Percentiles rank a stretch among this genome's conserved stretches.
These are phyloP conservation scores for Lentinula boryana DNA, from an alignment of 768 basidiomycete genomes.

Conservation along the genomic window DNA sequence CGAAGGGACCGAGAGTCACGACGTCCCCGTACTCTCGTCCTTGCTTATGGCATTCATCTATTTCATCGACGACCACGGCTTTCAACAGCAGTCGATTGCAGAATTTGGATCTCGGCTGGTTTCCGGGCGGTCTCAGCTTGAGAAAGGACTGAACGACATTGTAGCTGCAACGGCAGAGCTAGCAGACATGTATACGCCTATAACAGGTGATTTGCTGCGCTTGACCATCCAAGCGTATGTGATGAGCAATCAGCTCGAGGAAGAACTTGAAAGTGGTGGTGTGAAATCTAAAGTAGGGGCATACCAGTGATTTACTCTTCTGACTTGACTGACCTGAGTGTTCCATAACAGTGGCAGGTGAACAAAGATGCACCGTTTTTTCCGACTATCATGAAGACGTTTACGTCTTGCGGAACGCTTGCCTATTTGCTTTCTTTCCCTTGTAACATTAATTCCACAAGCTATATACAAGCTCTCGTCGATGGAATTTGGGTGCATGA, in stretches of 20 bases:
- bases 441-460: background rate
- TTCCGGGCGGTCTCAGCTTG: background rate
- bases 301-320: background rate
- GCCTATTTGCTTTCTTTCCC: conserved; percentile 6
- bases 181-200: background rate
- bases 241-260: conserved; percentile 9
- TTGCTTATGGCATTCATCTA: background rate
- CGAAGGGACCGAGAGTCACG: background rate
- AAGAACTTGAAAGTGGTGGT: background rate
- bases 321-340: background rate
- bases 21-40: background rate
- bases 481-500: conserved; percentile 7
- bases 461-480: conserved; percentile 7
- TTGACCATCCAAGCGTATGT: conserved; percentile 8
- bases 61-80: background rate
- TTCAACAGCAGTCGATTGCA: background rate
- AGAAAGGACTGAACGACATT: background rate
- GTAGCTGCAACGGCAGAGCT: background rate
- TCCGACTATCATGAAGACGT: conserved; percentile 7
- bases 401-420: conserved; percentile 4
- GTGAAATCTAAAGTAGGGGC: background rate
- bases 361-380: conserved; percentile 8
- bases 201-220: conserved; percentile 7
- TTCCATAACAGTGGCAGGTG: conserved; percentile 4
- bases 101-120: background rate